Evolutionary conservation across 257 asterid genomes (phyloP), one percentile per base, ranked within the genome.

Genomic region (Henckelia pumila): DNA sequence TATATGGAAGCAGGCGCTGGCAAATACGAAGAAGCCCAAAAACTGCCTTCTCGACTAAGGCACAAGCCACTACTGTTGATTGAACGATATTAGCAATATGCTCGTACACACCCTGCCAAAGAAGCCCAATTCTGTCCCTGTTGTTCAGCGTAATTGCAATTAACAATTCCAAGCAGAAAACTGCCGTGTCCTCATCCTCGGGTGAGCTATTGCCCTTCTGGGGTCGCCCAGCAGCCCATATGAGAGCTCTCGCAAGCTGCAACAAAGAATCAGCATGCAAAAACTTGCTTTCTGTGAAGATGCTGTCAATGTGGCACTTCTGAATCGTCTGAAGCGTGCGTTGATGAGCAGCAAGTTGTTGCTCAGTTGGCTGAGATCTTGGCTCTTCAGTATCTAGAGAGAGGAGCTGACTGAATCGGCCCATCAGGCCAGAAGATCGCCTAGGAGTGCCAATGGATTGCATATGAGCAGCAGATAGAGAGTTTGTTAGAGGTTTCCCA

Each of bases 271-370:
- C 97, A 30, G 96, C 87, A 59, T 79, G 81, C 60, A 92, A 85
- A 76, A 92, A 89, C 84, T 92, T 92, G 82, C 97, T 92, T 64
- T 88, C 98, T 0, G 97, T 89, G 75, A 92, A 92, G 72, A 89
- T 92, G 77, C 91, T 89, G 74, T 92, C 97, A 23, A 92, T 89
- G 64, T 86, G 98, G 63, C 98, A 92, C 77, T 88, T 92, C 75
- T 92, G 97, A 56, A 92, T 92, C 26, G 97, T 92, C 80, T 88
- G 96, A 64, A 92, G 91, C 0, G 98, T 89, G 68, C 95, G 96
- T 66, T 92, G 98, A 80, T 89, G 98, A 73, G 98, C 97, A 47
- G 95, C 96, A 58, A 92, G 93, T 80, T 92, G 98, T 77, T 87
- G 93, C 66, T 92, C 98, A 9, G 98, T 86, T 47, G 97, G 97